Conservation (phyloP, 2,329 filamentous ascomycete species). For the Trichoderma brevicompactum region DNA sequence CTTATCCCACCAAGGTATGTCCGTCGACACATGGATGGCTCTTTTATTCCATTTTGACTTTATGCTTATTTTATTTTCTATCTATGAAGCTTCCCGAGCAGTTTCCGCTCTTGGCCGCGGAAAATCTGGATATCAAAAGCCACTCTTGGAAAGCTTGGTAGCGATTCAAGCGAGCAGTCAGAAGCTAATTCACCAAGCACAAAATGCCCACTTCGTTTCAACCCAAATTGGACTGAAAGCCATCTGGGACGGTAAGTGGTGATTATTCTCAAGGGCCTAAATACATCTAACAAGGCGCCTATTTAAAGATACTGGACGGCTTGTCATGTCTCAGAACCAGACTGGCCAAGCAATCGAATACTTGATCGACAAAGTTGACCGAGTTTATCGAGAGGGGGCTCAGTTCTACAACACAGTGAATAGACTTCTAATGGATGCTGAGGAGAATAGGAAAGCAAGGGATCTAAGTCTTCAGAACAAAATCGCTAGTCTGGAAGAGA, state of each 20-base stretch:
- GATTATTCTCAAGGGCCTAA: background rate
- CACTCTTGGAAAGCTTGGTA: background rate
- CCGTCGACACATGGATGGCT: background rate
- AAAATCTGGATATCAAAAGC: conserved; percentile 10
- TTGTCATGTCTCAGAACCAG: background rate
- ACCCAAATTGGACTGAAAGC: conserved; percentile 4
- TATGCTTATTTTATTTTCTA: background rate
- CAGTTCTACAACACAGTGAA: background rate
- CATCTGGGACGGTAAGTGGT: conserved; percentile 3
- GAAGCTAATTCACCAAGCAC: conserved; percentile 19
- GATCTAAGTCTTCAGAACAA: background rate
- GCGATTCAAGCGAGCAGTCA: conserved; percentile 5
- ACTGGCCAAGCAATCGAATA: background rate
- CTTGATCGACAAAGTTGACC: conserved; percentile 12
- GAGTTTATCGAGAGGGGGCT: background rate
- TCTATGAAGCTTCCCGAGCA: background rate
- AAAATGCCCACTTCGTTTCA: conserved; percentile 7
- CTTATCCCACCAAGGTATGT: conserved; percentile 10
- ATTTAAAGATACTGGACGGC: background rate
- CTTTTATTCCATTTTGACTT: background rate
- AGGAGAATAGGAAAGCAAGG: conserved; percentile 15
- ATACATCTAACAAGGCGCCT: background rate
- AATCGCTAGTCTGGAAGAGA: background rate
- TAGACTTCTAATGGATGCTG: conserved; percentile 5
- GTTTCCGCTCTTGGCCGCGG: background rate